Percentiles rank a stretch among this genome's conserved stretches.
Conservation (phyloP, 1,284 basidiomycete species). For the Leccinum pachyderme region DNA sequence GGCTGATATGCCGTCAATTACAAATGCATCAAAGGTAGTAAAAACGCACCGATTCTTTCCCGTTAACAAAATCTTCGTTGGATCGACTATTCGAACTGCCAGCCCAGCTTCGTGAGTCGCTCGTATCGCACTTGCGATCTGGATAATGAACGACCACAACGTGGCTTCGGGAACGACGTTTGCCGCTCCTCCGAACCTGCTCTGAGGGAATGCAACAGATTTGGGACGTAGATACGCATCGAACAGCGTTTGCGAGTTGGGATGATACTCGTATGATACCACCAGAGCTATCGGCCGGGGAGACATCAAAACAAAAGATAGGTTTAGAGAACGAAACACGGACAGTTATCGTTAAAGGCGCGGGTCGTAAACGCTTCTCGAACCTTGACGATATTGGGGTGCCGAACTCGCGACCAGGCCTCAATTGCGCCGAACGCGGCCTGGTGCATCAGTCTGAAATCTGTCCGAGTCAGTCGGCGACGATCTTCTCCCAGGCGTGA, state of each 20-base stretch:
- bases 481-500: background rate
- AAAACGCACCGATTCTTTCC: constrained; percentile 77
- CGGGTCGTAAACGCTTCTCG: constrained; percentile 96
- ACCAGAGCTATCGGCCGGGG: constrained; percentile 71
- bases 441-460: constrained; percentile 82
- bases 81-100: constrained; percentile 83
- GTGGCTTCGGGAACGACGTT: constrained; percentile 66
- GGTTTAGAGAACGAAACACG: constrained; percentile 29
- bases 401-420: constrained; percentile 82
- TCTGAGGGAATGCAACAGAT: constrained; percentile 42
- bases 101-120: constrained; percentile 81
- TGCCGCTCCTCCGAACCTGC: constrained; percentile 40
- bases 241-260: constrained; percentile 80
- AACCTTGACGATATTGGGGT: constrained; percentile 85
- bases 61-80: constrained; percentile 86
- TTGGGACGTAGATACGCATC: constrained; percentile 64
- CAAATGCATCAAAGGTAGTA: background rate
- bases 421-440: constrained; percentile 84
- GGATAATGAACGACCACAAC: constrained; percentile 92
- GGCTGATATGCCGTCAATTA: constrained; percentile 37
- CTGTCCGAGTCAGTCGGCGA: constrained; percentile 41
- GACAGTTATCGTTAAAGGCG: constrained; percentile 91
- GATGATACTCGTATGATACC: constrained; percentile 90
- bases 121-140: constrained; percentile 87
- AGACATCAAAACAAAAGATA: constrained; percentile 11